phyloP scores from a whole-genome alignment of 208 protist species.

The Wallacemonas sp. region DNA sequence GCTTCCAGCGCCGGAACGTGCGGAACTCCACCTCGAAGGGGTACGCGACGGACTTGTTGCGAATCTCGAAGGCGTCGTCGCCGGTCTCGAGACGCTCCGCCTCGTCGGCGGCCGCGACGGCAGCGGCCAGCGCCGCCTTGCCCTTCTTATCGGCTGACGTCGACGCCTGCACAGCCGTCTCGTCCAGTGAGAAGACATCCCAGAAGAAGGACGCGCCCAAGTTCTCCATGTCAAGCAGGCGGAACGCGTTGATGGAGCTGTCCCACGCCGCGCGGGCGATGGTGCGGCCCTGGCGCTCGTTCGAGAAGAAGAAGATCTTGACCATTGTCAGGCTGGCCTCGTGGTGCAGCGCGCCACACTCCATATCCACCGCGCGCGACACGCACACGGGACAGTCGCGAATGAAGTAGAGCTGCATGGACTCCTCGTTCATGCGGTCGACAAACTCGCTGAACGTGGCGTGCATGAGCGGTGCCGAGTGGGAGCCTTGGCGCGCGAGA shows the following conservation, averaged over 20 bases:
- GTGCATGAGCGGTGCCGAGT: conserved; percentile 79
- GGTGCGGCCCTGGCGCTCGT: conserved; percentile 74
- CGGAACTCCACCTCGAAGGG: conserved; percentile 87
- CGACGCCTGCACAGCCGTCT: conserved; percentile 36
- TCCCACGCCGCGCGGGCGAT: conserved; percentile 84
- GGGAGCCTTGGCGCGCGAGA: conserved; percentile 67
- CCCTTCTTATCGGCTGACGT: not conserved
- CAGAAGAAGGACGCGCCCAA: conserved; percentile 79
- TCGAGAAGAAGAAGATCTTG: conserved; percentile 85
- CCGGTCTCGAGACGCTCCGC: conserved; percentile 11
- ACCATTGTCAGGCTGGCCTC: conserved; percentile 68
- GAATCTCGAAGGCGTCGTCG: conserved; percentile 30
- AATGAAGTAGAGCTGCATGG: conserved; percentile 88
- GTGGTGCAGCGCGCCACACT: conserved; percentile 70
- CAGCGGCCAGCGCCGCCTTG: conserved; percentile 7
- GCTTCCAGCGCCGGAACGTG: conserved; percentile 78
- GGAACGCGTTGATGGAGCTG: conserved; percentile 68
- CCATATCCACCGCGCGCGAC: conserved; percentile 76
- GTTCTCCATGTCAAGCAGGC: conserved; percentile 83
- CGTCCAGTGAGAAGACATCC: conserved; percentile 86
- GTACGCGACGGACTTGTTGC: conserved; percentile 85
- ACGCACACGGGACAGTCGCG: conserved; percentile 79
- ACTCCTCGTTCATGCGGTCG: conserved; percentile 84
- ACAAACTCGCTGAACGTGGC: conserved; percentile 84
- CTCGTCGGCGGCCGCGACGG: conserved; percentile 16